Evolutionary conservation across 2,329 filamentous ascomycete genomes (phyloP).

Genomic region (Ascochyta lentis): DNA sequence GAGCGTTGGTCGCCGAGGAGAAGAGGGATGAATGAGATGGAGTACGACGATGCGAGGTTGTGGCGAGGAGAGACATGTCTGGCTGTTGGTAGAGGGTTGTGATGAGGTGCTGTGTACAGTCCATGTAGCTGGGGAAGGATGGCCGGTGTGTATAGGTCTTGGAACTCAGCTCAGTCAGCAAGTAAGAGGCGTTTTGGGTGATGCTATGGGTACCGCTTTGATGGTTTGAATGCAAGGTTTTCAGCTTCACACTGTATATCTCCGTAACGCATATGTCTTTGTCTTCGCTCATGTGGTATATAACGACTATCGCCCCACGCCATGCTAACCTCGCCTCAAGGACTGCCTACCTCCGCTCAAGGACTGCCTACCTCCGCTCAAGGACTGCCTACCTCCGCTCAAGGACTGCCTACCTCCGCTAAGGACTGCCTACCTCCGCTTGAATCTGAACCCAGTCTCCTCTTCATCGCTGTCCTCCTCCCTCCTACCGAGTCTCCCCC

Average conservation of each 20-base stretch:
- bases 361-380: too few relatives aligned
- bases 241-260: not conserved
- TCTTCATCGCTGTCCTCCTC: slow-evolving; percentile 64
- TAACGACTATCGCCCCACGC: not conserved
- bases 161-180: slow-evolving; percentile 8
- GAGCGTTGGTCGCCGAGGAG: not conserved
- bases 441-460: slow-evolving; percentile 63
- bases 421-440: slow-evolving; percentile 31
- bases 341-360: slow-evolving; percentile 34
- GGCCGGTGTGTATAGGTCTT: not conserved
- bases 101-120: not conserved
- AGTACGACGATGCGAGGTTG: not conserved
- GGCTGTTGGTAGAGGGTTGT: not conserved
- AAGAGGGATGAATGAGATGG: too few relatives aligned
- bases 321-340: not conserved
- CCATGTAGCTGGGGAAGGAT: too few relatives aligned
- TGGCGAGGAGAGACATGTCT: not conserved
- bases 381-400: not conserved
- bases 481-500: slow-evolving; percentile 26
- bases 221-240: slow-evolving; percentile 1
- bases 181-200: slow-evolving; percentile 22
- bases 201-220: slow-evolving; percentile 1
- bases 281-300: slow-evolving; percentile 2
- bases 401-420: not conserved
- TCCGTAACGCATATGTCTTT: not conserved